These are phyloP conservation scores for Drosera capensis DNA, from an alignment of 148 eudicot species.

Conservation along the genomic window DNA sequence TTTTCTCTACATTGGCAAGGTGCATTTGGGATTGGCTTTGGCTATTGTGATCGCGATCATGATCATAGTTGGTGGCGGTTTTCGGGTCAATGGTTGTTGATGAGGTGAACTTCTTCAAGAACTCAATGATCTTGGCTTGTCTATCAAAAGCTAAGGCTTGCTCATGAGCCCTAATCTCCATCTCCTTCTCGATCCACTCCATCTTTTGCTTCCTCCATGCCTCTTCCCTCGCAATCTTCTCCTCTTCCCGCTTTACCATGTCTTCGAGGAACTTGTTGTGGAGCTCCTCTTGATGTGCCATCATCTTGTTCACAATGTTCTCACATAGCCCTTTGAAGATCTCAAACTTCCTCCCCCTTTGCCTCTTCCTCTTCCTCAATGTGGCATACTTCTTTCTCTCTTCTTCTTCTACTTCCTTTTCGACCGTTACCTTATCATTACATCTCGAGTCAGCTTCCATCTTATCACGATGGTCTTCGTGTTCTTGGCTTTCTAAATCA, in stretches of 20 bases:
- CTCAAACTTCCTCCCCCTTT: conserved; percentile 33
- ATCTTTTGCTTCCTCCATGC: conserved; percentile 68
- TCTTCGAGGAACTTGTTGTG: conserved; percentile 61
- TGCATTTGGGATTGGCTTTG: not conserved
- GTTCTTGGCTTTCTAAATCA: conserved; percentile 10
- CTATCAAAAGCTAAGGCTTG: conserved; percentile 45
- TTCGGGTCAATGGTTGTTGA: not conserved
- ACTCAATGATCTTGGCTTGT: conserved; percentile 46
- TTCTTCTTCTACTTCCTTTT: conserved; percentile 7
- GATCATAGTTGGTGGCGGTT: not conserved
- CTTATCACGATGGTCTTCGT: conserved; percentile 4
- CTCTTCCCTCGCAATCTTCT: conserved; percentile 48
- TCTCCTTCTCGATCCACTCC: conserved; percentile 45
- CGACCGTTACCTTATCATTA: too few species aligned
- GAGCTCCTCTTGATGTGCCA: conserved; percentile 54
- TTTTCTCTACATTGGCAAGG: not conserved
- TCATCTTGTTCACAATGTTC: conserved; percentile 48
- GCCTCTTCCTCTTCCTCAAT: conserved; percentile 33
- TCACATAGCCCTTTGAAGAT: conserved; percentile 57
- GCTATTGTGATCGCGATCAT: not conserved
- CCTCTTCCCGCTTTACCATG: conserved; percentile 61
- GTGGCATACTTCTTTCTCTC: conserved; percentile 13
- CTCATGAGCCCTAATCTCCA: conserved; percentile 49
- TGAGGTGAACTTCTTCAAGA: conserved; percentile 45
- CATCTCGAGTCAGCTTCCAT: not conserved